Base-by-base conservation (phyloP, 495 filamentous ascomycete genomes). In the Chaetomium cochliodes region DNA sequence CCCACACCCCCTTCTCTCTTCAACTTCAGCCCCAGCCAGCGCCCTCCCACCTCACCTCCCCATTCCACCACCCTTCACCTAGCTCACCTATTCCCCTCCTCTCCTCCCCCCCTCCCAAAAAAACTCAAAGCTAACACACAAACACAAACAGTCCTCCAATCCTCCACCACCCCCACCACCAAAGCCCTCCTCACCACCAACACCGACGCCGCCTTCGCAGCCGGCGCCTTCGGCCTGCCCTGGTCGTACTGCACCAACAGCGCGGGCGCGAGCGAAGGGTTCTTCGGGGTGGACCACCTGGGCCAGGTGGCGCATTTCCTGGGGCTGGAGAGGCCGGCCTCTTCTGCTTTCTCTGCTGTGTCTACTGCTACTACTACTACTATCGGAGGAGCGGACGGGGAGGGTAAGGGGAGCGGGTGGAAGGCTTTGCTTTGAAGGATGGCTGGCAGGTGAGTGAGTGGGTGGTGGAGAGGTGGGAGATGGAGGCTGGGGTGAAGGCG, bases 241-340 rank as follows among this genome's bases (percentile, higher is more conserved):
- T 92, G 88, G 88, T 83, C 89, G 66, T 81, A 84, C 37, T 87
- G 87, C 75, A 84, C 85, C 22, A 85, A 90, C 69, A 39, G 73
- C 6, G 72, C 81, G 44, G 87, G 88, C 5, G 69, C 83, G 67
- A 88, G 72, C 12, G 86, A 92, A 57, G 76, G 79, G 0, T 90
- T 88, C 74, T 91, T 84, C 81, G 88, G 89, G 1, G 81, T 91
- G 56, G 88, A 90, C 75, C 86, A 89, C 71, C 62, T 91, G 16
- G 87, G 83, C 0, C 84, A 87, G 63, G 81, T 91, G n/a, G 78
- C 74, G 37, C 79, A 85, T 62, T 86, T 87, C 69, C 71, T 92
- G 54, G 85, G 81, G 2, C 64, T 91, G 60, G 80, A 85, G 42
- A 76, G 71, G 62, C 74, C 73, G n/a, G n/a, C n/a, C n/a, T n/a